These are phyloP conservation scores for Neurospora sp. DNA, from an alignment of 495 filamentous ascomycete genomes.

Conservation along the genomic window DNA sequence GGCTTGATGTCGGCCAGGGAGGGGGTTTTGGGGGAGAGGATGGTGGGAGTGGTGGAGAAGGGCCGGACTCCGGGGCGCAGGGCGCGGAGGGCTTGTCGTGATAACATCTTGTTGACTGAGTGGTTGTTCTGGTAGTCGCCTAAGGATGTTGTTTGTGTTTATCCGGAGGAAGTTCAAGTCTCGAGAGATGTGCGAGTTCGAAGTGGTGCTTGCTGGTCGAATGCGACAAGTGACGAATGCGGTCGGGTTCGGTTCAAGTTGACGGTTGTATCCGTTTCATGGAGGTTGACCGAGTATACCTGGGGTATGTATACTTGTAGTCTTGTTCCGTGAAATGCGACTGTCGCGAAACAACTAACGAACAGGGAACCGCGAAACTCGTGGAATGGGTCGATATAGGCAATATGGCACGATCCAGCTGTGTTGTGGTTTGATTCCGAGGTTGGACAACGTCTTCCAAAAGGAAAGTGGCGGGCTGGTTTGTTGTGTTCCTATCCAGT, in stretches of 20 bases:
- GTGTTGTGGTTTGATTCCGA: neutral
- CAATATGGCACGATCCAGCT: neutral
- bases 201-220: neutral
- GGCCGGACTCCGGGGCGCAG: constrained; percentile 10
- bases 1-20: constrained; percentile 73
- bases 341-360: neutral
- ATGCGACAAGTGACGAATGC: neutral
- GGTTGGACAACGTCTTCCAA: neutral
- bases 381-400: neutral
- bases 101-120: constrained; percentile 18
- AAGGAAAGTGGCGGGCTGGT: neutral
- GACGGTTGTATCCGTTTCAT: neutral
- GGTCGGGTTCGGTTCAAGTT: neutral
- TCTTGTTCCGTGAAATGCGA: neutral
- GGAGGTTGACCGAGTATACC: neutral
- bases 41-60: constrained; percentile 48
- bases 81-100: constrained; percentile 2
- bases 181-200: neutral
- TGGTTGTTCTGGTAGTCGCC: neutral
- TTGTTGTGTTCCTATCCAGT: neutral
- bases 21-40: constrained; percentile 45
- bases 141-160: neutral
- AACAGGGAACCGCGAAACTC: neutral
- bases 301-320: neutral
- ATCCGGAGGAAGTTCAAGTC: neutral